phyloP scores from a whole-genome alignment of 176 grass and related monocot species.

The Cenchrus americanus region DNA sequence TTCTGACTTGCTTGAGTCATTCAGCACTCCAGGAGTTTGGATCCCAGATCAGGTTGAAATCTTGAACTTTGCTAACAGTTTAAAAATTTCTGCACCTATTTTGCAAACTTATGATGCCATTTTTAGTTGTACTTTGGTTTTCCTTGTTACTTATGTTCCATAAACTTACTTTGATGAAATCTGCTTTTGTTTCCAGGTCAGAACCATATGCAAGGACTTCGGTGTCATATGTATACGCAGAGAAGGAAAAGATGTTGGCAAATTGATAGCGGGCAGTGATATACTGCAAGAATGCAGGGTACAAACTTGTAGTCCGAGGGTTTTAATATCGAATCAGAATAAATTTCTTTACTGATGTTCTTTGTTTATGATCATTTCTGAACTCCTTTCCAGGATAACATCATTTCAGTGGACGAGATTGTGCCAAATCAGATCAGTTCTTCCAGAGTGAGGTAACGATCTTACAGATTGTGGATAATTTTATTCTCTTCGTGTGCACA shows the following conservation, averaged over 20 bases:
- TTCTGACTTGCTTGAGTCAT: constrained; percentile 84
- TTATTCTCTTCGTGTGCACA: neutral
- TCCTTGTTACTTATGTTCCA: neutral
- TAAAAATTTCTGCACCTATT: neutral
- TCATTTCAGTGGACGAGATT: constrained; percentile 78
- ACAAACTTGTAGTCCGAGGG: neutral
- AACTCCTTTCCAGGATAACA: constrained; percentile 62
- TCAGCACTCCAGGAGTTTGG: constrained; percentile 79
- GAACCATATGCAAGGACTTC: constrained; percentile 76
- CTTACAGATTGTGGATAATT: neutral
- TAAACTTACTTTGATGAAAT: neutral
- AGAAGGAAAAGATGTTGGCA: constrained; percentile 71
- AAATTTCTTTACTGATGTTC: neutral
- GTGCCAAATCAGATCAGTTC: constrained; percentile 94
- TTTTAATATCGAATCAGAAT: neutral
- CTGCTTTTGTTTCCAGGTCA: constrained; percentile 52
- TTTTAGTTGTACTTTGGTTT: neutral
- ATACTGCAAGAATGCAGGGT: constrained; percentile 72
- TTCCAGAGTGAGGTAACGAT: constrained; percentile 78
- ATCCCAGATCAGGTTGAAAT: constrained; percentile 72
- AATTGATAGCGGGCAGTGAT: constrained; percentile 58
- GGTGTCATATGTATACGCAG: constrained; percentile 73
- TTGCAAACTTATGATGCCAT: neutral
- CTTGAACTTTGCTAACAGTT: neutral
- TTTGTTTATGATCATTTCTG: neutral